Conservation (phyloP, 495 filamentous ascomycete species). For the Neurospora intermedia region DNA sequence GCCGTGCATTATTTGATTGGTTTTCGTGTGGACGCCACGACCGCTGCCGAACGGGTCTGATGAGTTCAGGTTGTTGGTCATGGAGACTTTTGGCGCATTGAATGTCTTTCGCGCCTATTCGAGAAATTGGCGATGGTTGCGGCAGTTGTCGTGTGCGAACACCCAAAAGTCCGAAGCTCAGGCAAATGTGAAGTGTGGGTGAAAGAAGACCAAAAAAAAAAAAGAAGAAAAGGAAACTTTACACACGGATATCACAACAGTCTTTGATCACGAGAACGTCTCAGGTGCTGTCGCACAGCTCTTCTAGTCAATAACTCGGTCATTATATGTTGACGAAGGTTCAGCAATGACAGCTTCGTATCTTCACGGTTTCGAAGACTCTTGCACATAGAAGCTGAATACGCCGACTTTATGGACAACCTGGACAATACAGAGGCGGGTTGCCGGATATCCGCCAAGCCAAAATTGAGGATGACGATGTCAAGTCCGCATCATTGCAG, state of each 20-base stretch:
- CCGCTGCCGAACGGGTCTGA: background rate
- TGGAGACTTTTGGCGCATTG: background rate
- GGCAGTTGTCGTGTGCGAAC: background rate
- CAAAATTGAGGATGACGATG: background rate
- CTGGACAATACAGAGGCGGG: background rate
- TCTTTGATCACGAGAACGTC: background rate
- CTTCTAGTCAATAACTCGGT: background rate
- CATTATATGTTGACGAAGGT: background rate
- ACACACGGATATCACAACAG: background rate
- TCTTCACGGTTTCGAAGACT: background rate
- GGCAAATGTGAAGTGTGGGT: background rate
- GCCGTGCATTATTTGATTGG: background rate
- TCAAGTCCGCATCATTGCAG: background rate
- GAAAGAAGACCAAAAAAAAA: too few relatives aligned
- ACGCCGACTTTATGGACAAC: background rate
- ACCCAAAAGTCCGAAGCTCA: background rate
- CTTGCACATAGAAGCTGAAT: background rate
- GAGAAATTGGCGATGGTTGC: background rate
- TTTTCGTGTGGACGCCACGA: background rate
- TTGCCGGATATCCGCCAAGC: background rate
- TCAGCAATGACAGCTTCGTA: background rate
- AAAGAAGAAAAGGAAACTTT: background rate
- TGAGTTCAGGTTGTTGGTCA: background rate
- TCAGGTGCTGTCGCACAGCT: background rate
- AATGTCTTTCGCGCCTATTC: background rate